These are phyloP conservation scores for Ceratobasidium sp. DNA, from an alignment of 1,284 basidiomycete species.

Conservation along the genomic window DNA sequence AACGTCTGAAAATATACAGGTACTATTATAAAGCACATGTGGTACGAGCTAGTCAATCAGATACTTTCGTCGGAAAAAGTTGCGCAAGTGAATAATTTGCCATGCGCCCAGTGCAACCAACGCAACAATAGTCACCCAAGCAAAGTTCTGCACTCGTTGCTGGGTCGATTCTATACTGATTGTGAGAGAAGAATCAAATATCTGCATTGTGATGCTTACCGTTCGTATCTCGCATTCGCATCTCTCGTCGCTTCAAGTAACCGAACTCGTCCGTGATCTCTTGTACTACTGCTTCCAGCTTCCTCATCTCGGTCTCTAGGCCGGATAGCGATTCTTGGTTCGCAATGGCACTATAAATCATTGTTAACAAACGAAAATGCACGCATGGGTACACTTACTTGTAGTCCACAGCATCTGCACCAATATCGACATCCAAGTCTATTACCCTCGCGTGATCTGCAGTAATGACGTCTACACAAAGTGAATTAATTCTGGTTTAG, in stretches of 20 bases:
- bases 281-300: constrained; percentile 93
- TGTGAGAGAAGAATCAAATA: constrained; percentile 30
- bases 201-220: constrained; percentile 66
- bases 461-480: constrained; percentile 3
- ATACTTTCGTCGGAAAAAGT: constrained; percentile 98
- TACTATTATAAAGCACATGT: constrained; percentile 2
- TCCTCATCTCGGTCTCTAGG: constrained; percentile 98
- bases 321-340: constrained; percentile 97
- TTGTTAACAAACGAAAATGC: constrained; percentile 1
- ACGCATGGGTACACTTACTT: constrained; percentile 71
- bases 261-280: constrained; percentile 96
- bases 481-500: neutral
- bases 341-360: constrained; percentile 84
- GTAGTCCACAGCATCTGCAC: constrained; percentile 98
- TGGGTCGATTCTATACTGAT: constrained; percentile 85
- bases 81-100: constrained; percentile 94
- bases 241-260: constrained; percentile 92
- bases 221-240: constrained; percentile 92
- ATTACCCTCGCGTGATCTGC: constrained; percentile 64
- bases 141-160: constrained; percentile 91
- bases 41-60: constrained; percentile 80
- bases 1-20: neutral
- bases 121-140: constrained; percentile 86
- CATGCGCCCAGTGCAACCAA: constrained; percentile 89
- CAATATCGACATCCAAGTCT: constrained; percentile 97